Evolutionary conservation across 495 filamentous ascomycete genomes (phyloP).

Genomic region (Aspergillus cavernicola): DNA sequence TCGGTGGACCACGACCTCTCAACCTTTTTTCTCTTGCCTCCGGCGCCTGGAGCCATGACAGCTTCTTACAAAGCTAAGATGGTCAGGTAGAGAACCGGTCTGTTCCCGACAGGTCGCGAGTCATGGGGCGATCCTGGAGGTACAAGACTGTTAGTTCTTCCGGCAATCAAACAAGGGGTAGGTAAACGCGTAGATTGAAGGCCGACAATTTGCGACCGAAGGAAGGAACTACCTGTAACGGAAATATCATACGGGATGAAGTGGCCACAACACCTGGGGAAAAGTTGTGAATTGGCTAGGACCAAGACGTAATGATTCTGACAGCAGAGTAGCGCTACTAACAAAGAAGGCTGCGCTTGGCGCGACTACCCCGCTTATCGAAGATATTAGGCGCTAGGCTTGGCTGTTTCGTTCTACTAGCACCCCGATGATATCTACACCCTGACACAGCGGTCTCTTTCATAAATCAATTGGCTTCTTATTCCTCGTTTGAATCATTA

Average conservation of each 20-base stretch:
- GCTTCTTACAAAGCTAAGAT: conserved; percentile 21
- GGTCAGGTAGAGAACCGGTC: conserved; percentile 28
- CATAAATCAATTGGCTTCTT: neutral
- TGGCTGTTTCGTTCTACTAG: too few species aligned
- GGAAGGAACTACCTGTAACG: conserved; percentile 15
- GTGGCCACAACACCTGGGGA: conserved; percentile 7
- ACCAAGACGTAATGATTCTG: conserved; percentile 8
- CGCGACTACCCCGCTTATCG: neutral
- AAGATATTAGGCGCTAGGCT: neutral
- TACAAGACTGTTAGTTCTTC: conserved; percentile 15
- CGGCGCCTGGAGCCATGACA: conserved; percentile 50
- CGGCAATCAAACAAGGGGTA: neutral
- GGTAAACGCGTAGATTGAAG: neutral
- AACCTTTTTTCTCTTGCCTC: conserved; percentile 56
- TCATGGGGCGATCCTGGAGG: conserved; percentile 36
- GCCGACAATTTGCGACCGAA: neutral
- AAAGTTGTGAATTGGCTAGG: conserved; percentile 4
- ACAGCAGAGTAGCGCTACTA: neutral
- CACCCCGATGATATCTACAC: too few species aligned
- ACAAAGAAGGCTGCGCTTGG: neutral
- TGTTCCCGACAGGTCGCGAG: conserved; percentile 32
- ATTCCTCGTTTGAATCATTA: neutral
- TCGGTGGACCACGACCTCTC: conserved; percentile 53
- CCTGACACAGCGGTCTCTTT: too few species aligned
- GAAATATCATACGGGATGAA: conserved; percentile 16